Percentiles rank a stretch among this genome's conserved stretches.
phyloP scores from a whole-genome alignment of 2,329 filamentous ascomycete species.

The Aspergillus ochraceoroseus region DNA sequence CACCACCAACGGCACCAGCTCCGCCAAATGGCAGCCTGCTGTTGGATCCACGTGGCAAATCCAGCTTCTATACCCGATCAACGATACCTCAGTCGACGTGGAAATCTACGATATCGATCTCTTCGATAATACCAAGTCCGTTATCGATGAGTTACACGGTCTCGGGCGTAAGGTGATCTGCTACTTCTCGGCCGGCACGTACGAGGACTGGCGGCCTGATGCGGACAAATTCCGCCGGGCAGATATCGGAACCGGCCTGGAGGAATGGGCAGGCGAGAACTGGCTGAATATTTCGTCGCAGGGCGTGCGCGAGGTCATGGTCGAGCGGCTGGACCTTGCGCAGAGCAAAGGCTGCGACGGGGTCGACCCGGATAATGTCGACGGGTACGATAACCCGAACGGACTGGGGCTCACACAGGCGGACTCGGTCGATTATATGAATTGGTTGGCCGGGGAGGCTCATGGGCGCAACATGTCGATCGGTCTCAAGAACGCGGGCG shows the following conservation, averaged over 20 bases:
- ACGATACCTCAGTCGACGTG: constrained; percentile 48
- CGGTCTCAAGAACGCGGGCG: constrained; percentile 64
- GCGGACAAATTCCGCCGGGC: constrained; percentile 49
- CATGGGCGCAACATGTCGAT: constrained; percentile 53
- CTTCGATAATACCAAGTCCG: constrained; percentile 49
- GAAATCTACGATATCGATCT: constrained; percentile 59
- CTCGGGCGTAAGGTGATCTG: constrained; percentile 61
- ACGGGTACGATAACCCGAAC: constrained; percentile 61
- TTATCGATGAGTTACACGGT: constrained; percentile 47
- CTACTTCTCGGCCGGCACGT: constrained; percentile 70
- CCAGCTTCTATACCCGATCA: constrained; percentile 45
- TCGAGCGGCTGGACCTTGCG: constrained; percentile 55
- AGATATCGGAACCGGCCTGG: constrained; percentile 56
- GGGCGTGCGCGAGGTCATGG: constrained; percentile 62
- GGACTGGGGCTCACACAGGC: constrained; percentile 55
- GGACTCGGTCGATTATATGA: constrained; percentile 56
- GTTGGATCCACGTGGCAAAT: constrained; percentile 59
- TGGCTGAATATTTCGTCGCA: constrained; percentile 59
- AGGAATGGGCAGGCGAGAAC: constrained; percentile 62
- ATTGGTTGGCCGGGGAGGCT: constrained; percentile 56
- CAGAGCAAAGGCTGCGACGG: constrained; percentile 60
- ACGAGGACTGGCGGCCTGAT: constrained; percentile 60
- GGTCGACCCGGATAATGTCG: constrained; percentile 67
- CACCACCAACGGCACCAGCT: constrained; percentile 22
- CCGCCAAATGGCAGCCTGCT: constrained; percentile 50